These are phyloP conservation scores for Plantago major DNA, from an alignment of 257 asterid genomes.

Conservation along the genomic window DNA sequence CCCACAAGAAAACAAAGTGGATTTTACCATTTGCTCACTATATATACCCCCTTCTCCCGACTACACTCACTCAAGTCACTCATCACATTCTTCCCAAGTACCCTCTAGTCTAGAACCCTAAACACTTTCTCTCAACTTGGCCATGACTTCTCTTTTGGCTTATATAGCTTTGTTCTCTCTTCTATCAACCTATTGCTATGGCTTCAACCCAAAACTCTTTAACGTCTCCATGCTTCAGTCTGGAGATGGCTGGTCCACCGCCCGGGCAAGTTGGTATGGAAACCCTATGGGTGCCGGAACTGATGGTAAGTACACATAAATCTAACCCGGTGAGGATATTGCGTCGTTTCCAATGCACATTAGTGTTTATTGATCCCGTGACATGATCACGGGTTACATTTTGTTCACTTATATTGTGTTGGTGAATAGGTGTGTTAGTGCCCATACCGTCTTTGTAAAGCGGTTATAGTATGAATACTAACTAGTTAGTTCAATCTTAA, in stretches of 20 bases:
- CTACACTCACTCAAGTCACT: slow-evolving; percentile 1
- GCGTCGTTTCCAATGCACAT: not conserved
- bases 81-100: too few species aligned
- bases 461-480: too few species aligned
- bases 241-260: slow-evolving; percentile 52
- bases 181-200: slow-evolving; percentile 29
- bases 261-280: slow-evolving; percentile 92
- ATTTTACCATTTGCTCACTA: slow-evolving; percentile 16
- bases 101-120: too few species aligned
- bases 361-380: too few species aligned
- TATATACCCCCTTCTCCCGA: slow-evolving; percentile 21
- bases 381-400: too few species aligned
- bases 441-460: too few species aligned
- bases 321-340: not conserved
- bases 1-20: too few species aligned
- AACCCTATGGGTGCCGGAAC: slow-evolving; percentile 76
- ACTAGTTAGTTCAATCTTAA: too few species aligned
- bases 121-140: too few species aligned
- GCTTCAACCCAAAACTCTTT: slow-evolving; percentile 53
- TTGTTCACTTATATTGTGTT: too few species aligned
- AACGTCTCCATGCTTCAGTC: slow-evolving; percentile 34
- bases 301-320: slow-evolving; percentile 43
- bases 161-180: slow-evolving; percentile 29
- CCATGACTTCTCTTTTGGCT: slow-evolving; percentile 16
- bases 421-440: too few species aligned